Conservation (phyloP, 1,284 basidiomycete genomes). For the Cryptococcus wingfieldii region DNA sequence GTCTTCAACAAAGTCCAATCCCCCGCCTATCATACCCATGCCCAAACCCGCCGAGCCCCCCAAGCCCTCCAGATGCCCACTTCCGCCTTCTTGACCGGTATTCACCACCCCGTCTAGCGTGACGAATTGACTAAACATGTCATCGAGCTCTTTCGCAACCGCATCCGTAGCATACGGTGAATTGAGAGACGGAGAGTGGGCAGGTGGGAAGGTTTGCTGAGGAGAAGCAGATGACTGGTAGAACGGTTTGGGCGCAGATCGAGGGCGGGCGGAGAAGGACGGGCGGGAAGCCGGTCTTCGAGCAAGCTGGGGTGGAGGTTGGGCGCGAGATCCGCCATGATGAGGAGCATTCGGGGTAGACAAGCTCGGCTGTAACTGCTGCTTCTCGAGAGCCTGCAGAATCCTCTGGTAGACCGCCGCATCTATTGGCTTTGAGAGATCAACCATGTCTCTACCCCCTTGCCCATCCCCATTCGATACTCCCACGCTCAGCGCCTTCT, state of each 20-base stretch:
- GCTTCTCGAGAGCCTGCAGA: slow-evolving; percentile 35
- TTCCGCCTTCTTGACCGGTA: neutral
- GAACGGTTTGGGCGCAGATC: neutral
- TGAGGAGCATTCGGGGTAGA: neutral
- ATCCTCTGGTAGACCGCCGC: slow-evolving; percentile 37
- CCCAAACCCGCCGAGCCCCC: neutral
- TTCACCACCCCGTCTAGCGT: slow-evolving; percentile 12
- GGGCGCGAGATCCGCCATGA: neutral
- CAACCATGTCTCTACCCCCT: slow-evolving; percentile 28
- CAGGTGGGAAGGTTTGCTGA: neutral
- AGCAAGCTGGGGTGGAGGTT: neutral
- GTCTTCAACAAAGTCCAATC: too few species aligned
- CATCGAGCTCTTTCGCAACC: slow-evolving; percentile 8
- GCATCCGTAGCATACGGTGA: neutral
- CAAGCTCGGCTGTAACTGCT: slow-evolving; percentile 4
- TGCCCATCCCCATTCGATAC: too few species aligned
- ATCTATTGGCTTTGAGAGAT: slow-evolving; percentile 45
- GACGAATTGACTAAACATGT: slow-evolving; percentile 19
- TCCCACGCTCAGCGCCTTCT: too few species aligned
- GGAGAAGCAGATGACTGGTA: neutral
- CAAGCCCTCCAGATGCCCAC: neutral
- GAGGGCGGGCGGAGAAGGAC: neutral
- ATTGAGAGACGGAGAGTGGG: neutral
- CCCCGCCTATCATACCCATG: neutral
- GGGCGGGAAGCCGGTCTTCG: neutral